These are phyloP conservation scores for Malus sylvestris DNA, from an alignment of 306 rosid species.

Conservation along the genomic window DNA sequence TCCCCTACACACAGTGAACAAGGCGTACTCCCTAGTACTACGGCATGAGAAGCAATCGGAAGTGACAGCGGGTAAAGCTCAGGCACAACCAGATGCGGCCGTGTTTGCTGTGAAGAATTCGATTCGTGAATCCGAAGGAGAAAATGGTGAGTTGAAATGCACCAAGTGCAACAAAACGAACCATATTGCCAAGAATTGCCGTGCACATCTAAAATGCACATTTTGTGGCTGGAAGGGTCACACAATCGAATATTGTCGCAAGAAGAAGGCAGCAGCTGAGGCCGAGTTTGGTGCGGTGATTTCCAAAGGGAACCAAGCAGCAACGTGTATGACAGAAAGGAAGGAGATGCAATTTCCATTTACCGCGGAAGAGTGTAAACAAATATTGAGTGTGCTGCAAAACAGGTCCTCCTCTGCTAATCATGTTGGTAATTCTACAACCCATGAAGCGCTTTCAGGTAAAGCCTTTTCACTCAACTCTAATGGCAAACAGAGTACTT, in stretches of 20 bases:
- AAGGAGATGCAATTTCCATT: background rate
- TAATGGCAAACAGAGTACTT: no score
- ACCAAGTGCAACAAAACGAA: background rate
- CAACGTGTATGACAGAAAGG: background rate
- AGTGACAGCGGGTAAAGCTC: no score
- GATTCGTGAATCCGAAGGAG: no score
- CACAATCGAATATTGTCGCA: background rate
- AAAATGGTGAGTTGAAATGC: no score
- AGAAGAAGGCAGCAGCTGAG: background rate
- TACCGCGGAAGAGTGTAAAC: background rate
- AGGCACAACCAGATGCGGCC: no score
- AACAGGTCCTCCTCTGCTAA: background rate
- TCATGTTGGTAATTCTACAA: background rate
- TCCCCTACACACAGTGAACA: no score
- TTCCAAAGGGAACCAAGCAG: background rate
- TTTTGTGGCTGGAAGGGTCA: background rate
- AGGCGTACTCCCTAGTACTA: no score
- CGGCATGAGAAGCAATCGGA: no score
- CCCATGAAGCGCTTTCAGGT: background rate
- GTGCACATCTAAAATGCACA: background rate
- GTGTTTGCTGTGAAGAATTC: no score
- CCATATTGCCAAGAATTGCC: background rate
- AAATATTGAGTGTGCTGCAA: background rate
- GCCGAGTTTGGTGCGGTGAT: background rate
- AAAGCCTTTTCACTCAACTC: background rate